Conservation (phyloP, 768 basidiomycete species). For the Asterophora parasitica region DNA sequence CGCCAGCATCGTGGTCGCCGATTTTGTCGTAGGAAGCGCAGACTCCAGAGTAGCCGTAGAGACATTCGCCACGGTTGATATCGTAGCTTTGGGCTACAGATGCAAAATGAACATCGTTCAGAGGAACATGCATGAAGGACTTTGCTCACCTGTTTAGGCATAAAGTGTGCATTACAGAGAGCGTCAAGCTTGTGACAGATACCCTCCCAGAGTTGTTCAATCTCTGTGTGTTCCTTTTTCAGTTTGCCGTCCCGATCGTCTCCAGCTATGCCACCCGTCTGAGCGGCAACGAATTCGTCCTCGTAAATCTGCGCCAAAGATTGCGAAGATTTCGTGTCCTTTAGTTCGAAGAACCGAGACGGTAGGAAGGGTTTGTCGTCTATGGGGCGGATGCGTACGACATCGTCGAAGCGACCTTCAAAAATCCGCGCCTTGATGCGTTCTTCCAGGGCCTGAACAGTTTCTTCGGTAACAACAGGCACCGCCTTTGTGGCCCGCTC, state of each 20-base stretch:
- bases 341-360: slow-evolving; percentile 81
- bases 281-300: slow-evolving; percentile 76
- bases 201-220: slow-evolving; percentile 77
- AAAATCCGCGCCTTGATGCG: slow-evolving; percentile 86
- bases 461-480: slow-evolving; percentile 87
- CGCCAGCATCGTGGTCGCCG: slow-evolving; percentile 76
- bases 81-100: slow-evolving; percentile 78
- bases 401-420: slow-evolving; percentile 86
- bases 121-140: background rate
- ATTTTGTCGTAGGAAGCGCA: slow-evolving; percentile 79
- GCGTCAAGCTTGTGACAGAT: slow-evolving; percentile 90
- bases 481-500: slow-evolving; percentile 84
- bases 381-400: slow-evolving; percentile 71
- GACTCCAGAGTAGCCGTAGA: slow-evolving; percentile 84
- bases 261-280: slow-evolving; percentile 44
- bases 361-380: slow-evolving; percentile 90
- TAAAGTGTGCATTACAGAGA: slow-evolving; percentile 90
- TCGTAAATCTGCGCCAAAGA: slow-evolving; percentile 97
- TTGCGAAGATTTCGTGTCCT: slow-evolving; percentile 83
- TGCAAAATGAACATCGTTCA: slow-evolving; percentile 1
- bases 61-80: slow-evolving; percentile 78
- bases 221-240: slow-evolving; percentile 82
- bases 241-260: slow-evolving; percentile 90
- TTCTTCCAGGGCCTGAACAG: slow-evolving; percentile 77
- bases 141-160: slow-evolving; percentile 79